Base-by-base conservation (phyloP, 2,329 filamentous ascomycete species). In the Trichophyton simii region DNA sequence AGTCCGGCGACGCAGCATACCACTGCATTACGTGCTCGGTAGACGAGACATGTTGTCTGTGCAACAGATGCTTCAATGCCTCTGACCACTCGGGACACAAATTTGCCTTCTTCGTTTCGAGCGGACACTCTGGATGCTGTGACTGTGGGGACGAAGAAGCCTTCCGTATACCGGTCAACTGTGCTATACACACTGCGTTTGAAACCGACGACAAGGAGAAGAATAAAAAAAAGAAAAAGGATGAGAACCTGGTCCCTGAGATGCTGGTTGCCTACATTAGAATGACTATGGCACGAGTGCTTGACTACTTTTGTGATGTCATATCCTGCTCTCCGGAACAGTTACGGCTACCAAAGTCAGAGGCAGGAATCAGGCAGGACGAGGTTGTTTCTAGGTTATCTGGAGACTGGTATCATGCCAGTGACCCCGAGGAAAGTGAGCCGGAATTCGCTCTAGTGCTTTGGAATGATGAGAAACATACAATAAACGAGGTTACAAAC, bases 391-490 rank as follows among this genome's bases (percentile, higher is more conserved):
- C 92, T 15, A 83, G 91, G 20, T 77, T 97, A 38, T 84, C 83
- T 6, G 83, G 87, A 0, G 85, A 85, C 57, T 91, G 91, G 74
- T 94, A 91, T 66, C 79, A 82, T 38, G 75, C 77, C 44, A 83
- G 82, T 1, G 84, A 88, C 67, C 78, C 83, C 42, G 71, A 75
- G 5, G 83, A 86, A 61, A 79, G 83, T 2, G 81, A 86, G 25
- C 83, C 83, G 11, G 89, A 96, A 68, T 99, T 87, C 72, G 87
- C 89, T 3, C 77, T 99, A 52, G 79, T 96, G 15, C 78, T 99
- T 3, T 99, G 94, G 94, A 99, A 99, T 68, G 94, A 99, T 66
- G 94, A 99, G 76, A 99, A 99, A 74, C 94, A 99, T 72, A 99
- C 94, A 0, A 87, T 97, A 50, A 83, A 86, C 55, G 94, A 99